Conservation (phyloP, 768 basidiomycete species). For the Tephrocybe sp. region DNA sequence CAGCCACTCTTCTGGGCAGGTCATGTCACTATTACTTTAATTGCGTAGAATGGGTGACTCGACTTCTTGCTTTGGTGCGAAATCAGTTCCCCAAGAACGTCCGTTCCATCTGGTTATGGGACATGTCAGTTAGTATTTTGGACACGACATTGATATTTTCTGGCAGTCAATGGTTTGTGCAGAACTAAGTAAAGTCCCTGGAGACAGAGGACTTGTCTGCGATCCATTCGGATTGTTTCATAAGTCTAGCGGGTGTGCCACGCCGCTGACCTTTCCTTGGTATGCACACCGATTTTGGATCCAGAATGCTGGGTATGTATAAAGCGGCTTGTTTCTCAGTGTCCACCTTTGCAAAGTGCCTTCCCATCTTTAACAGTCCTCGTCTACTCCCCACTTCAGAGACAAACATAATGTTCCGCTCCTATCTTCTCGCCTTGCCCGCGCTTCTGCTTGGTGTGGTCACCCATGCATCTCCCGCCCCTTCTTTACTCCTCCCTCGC, state of each 20-base stretch:
- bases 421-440: neutral
- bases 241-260: neutral
- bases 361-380: neutral
- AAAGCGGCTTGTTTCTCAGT: too few species aligned
- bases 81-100: too few species aligned
- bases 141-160: too few species aligned
- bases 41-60: too few species aligned
- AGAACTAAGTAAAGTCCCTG: neutral
- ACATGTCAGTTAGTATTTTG: too few species aligned
- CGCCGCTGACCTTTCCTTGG: neutral
- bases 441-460: slow-evolving; percentile 1
- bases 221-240: neutral
- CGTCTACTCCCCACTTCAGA: neutral
- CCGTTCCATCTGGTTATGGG: too few species aligned
- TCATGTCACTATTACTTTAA: too few species aligned
- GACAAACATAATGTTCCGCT: neutral
- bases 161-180: too few species aligned
- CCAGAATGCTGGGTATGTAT: too few species aligned
- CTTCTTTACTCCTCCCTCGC: slow-evolving; percentile 12
- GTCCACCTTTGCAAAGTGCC: neutral
- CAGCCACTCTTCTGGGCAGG: neutral
- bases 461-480: slow-evolving; percentile 28
- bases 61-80: too few species aligned
- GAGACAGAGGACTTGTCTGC: neutral
- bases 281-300: too few species aligned